phyloP scores from a whole-genome alignment of 306 rosid genomes.

The Dalbergia cochinchinensis region DNA sequence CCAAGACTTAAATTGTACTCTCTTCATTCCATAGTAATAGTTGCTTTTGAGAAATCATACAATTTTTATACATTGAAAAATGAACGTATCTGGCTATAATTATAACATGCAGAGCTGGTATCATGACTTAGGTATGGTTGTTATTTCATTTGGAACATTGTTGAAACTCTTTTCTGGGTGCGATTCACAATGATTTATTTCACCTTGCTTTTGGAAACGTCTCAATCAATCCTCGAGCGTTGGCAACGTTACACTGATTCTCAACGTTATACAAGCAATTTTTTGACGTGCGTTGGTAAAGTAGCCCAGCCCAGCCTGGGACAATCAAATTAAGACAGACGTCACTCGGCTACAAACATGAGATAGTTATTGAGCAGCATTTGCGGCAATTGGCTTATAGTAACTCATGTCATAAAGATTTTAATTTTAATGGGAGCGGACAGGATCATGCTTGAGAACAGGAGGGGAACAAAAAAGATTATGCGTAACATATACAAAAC shows the following conservation, averaged over 20 bases:
- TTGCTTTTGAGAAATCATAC: no score
- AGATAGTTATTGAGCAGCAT: no score
- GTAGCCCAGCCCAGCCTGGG: neutral
- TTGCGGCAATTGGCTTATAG: neutral
- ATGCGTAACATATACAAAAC: neutral
- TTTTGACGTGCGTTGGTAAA: neutral
- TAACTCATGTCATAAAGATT: neutral
- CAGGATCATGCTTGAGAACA: neutral
- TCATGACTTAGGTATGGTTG: conserved; percentile 41
- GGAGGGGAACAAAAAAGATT: neutral
- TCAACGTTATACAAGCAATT: neutral
- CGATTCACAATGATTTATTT: conserved; percentile 4
- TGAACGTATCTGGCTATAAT: no score
- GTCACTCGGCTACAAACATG: no score
- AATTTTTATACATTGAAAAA: no score
- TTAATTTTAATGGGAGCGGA: neutral
- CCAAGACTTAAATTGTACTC: conserved; percentile 37
- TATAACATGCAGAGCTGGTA: conserved; percentile 43
- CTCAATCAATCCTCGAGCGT: neutral
- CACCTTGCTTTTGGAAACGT: neutral
- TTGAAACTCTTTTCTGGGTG: neutral
- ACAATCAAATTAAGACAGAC: neutral
- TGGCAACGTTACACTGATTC: neutral
- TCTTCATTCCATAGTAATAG: no score
- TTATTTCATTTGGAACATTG: conserved; percentile 12